Base-by-base conservation (phyloP, 2,329 filamentous ascomycete genomes). In the Aureobasidium leucospermi region DNA sequence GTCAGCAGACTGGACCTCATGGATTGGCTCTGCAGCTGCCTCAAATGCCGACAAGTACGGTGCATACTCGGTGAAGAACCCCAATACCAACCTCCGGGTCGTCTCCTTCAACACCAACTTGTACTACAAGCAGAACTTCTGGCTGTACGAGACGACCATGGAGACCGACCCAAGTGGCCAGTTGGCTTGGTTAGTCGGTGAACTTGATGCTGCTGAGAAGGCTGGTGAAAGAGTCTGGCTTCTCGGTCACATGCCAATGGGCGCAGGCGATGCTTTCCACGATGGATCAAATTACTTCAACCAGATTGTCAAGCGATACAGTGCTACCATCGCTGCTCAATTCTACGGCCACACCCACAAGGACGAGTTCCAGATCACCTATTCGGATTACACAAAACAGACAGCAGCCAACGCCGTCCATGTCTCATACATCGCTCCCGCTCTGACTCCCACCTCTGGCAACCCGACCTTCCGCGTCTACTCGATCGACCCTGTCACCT, bases 51-150 rank as follows among this genome's bases (percentile, higher is more conserved):
- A 69, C 38, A 64, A 73, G 39, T 76, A 77, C 38, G 81, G 80
- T 19, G 76, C 73, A 13, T 84, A 83, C 67, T 79, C 81, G 3
- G 48, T 62, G 34, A 73, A 73, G 51, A 73, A 78, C 47, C 71
- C 76, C 5, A 65, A 68, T 31, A 75, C 73, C 16, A 80, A 81
- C 61, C 71, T 85, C 29, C 76, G 80, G 28, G 70, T 85, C 65
- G 83, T 85, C 65, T 83, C 81, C 4, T 72, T 85, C 64, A 84
- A 82, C 72, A 84, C 80, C 16, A 82, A 84, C 67, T 69, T 84
- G 62, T 84, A 80, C 70, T 85, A 85, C 68, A 76, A 75, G n/a
- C 70, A 77, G 62, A 85, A 85, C 72, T 82, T 80, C 67, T 81
- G 78, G 71, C 67, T 81, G 38, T 85, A 82, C 64, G 73, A 78